Conservation (phyloP, 2,329 filamentous ascomycete species). For the Aspergillus amoenus region DNA sequence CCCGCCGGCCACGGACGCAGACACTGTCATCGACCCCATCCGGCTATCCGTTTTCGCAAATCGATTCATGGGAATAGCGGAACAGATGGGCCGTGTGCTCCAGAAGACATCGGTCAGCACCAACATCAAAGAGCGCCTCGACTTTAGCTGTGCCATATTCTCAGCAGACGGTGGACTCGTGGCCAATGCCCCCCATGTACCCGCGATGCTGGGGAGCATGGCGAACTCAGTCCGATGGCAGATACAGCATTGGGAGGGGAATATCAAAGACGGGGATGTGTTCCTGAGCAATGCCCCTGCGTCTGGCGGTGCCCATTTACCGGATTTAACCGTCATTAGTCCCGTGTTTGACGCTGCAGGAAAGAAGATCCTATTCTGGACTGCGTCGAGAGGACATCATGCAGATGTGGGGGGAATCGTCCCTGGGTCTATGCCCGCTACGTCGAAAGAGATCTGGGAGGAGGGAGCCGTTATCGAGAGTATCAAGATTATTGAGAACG, state of each 20-base stretch:
- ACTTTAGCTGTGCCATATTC: constrained; percentile 81
- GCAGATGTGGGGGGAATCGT: constrained; percentile 83
- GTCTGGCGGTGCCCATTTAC: constrained; percentile 79
- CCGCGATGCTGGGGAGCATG: constrained; percentile 80
- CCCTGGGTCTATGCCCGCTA: constrained; percentile 76
- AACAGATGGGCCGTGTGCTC: constrained; percentile 59
- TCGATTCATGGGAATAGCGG: constrained; percentile 59
- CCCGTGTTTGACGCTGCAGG: constrained; percentile 68
- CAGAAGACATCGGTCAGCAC: constrained; percentile 57
- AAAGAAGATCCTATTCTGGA: constrained; percentile 76
- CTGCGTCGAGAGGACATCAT: constrained; percentile 76
- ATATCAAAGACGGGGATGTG: constrained; percentile 75
- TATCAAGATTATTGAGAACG: constrained; percentile 69
- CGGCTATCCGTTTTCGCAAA: constrained; percentile 56
- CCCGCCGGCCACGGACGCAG: constrained; percentile 47
- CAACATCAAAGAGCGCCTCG: constrained; percentile 82
- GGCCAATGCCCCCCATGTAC: constrained; percentile 69
- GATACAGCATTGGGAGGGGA: constrained; percentile 76
- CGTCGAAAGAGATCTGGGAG: constrained; percentile 48
- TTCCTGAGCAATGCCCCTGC: constrained; percentile 82
- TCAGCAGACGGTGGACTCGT: constrained; percentile 75
- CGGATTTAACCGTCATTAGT: constrained; percentile 77
- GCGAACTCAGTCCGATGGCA: constrained; percentile 79
- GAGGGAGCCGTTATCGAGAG: constrained; percentile 49
- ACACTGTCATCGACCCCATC: constrained; percentile 52